Base-by-base conservation (phyloP, 2,329 filamentous ascomycete species). In the Xenoacremonium recifei region DNA sequence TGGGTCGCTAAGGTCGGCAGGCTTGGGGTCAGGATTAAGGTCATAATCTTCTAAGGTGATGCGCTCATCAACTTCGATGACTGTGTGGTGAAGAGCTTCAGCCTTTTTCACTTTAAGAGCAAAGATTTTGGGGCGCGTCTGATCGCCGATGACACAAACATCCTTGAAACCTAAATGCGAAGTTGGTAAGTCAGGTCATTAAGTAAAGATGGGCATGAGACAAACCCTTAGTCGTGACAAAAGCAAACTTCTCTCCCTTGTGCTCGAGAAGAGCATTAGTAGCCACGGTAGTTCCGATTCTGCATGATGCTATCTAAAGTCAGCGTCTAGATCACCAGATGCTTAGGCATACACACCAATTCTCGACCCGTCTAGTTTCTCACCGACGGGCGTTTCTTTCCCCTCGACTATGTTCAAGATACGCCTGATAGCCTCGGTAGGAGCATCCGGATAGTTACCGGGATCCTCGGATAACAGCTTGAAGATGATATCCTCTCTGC, bases 401-500 rank as follows among this genome's bases (percentile, higher is more conserved):
- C 76, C 77, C 1, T 76, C 77, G 5, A 50, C 37, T 58, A 83
- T 73, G 38, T 80, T 80, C 13, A 88, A 72, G 2, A 88, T 72
- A 6, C 84, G 74, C 7, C 84, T 74, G 40, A 88, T 86, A 15
- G 82, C 84, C 67, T 88, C 84, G 13, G 86, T 70, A 0, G 84
- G 84, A 2, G 84, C 84, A 67, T 88, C 84, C 30, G 79, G 70
- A 61, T 88, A 88, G 60, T 86, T 87, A 21, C 72, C 66, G 0
- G 84, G 84, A 54, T 89, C 85, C 50, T 86, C 85, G 0, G 85
- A 89, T 11, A 90, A 73, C 1, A 90, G 70, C 61, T 89, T 89
- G 62, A 89, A 84, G 38, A 88, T 68, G 35, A 88, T 72, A 48
- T 87, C 81, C 60, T 87, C 80, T 59, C 79, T 72, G 67, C 84